These are phyloP conservation scores for Tulasnella sp. DNA, from an alignment of 768 basidiomycete genomes.

Conservation along the genomic window DNA sequence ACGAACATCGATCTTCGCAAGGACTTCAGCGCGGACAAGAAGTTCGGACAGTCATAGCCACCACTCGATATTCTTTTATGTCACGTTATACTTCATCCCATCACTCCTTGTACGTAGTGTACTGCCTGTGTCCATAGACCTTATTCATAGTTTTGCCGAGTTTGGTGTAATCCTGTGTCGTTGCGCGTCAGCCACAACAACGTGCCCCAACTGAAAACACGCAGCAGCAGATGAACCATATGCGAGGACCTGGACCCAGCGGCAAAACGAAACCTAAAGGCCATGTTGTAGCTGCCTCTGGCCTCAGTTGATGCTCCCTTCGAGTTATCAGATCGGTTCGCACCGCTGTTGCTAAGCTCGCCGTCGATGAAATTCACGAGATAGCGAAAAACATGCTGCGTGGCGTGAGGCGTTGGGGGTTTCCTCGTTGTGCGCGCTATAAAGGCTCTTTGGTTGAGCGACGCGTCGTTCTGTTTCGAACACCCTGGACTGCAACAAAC, in stretches of 20 bases:
- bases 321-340: not conserved
- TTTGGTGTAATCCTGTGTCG: not conserved
- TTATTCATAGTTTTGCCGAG: not conserved
- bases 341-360: not conserved
- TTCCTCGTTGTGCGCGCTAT: not conserved
- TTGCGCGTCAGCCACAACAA: not conserved
- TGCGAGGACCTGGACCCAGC: not conserved
- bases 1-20: constrained; percentile 68
- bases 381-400: not conserved
- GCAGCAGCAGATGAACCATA: not conserved
- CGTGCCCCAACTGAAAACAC: not conserved
- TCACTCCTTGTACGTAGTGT: not conserved
- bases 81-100: not conserved
- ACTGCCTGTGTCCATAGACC: not conserved
- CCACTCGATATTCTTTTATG: not conserved
- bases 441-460: not conserved
- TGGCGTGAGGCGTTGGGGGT: not conserved
- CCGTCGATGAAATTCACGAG: not conserved
- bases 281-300: not conserved
- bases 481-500: not conserved
- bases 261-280: not conserved
- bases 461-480: not conserved
- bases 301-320: not conserved
- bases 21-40: constrained; percentile 32
- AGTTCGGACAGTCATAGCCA: not conserved